Evolutionary conservation across 129 eudicot species (phyloP), one percentile per base, ranked within the genome.

Genomic region (Sambucus nigra): DNA sequence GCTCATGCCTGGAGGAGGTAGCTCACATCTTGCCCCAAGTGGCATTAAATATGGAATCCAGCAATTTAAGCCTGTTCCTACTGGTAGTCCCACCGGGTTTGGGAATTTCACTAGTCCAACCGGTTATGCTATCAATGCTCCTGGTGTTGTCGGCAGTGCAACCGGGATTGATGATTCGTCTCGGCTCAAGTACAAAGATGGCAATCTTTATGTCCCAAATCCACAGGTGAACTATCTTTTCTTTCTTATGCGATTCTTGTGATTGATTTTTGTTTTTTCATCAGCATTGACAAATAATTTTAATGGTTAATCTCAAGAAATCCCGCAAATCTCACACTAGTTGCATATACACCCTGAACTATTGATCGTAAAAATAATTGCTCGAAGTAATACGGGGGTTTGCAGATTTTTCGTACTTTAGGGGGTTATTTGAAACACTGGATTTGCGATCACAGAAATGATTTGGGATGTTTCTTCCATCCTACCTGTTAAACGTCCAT

Each of bases 1-100:
- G 48, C 29, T 89, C 53, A 79, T 89, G 95, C 86, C 97, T 0
- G 97, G 97, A 42, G 97, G 97, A 38, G 76, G 75, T 18, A 84
- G 82, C 69, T 81, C 97, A 21, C 94, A 80, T 59, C 60, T 77
- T 44, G 61, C 78, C 51, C 69, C 80, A 24, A 75, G 69, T 9
- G 82, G 78, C 27, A 27, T 81, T 46, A 89, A 89, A 73, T 89
- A 84, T 44, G 83, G 92, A 1, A 75, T 88, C 46, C 95, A 87
- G 40, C 95, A 75, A 61, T 84, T 75, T 48, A 88, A 88, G 65
- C 80, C 95, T 50, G 66, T 84, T 20, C 94, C 87, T n/a, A 47
- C 78, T 53, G 95, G 82, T 61, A 81, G 80, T 55, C 83, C 93
- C 25, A 68, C 86, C n/a, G 94, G 85, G 39, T 88, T 88, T 27